These are phyloP conservation scores for Clitopilus passeckerianus DNA, from an alignment of 768 basidiomycete species.

Conservation along the genomic window DNA sequence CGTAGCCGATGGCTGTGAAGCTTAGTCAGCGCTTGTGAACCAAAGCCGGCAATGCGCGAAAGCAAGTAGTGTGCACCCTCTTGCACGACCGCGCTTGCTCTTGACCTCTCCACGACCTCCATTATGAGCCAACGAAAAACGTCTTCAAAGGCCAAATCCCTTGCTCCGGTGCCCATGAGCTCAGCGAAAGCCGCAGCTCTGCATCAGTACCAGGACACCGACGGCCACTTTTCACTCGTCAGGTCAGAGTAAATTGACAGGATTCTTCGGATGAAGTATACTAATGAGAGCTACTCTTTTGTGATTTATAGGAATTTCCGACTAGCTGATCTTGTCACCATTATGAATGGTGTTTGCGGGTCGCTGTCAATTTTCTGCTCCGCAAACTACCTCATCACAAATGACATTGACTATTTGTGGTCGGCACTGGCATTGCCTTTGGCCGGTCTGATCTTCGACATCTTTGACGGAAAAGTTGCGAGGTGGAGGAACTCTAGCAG, in stretches of 20 bases:
- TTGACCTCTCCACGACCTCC: conserved; percentile 9
- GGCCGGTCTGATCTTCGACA: conserved; percentile 96
- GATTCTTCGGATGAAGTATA: conserved; percentile 8
- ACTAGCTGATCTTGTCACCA: conserved; percentile 95
- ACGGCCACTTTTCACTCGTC: conserved; percentile 97
- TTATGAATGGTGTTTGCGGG: conserved; percentile 99
- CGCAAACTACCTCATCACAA: conserved; percentile 79
- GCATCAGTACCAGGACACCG: conserved; percentile 81
- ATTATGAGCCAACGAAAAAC: conserved; percentile 50
- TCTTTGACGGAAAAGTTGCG: conserved; percentile 96
- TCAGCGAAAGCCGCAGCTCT: conserved; percentile 40
- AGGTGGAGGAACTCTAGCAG: conserved; percentile 95
- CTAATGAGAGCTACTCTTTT: conserved; percentile 10
- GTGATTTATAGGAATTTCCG: conserved; percentile 78
- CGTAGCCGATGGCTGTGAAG: neutral
- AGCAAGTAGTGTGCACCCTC: neutral
- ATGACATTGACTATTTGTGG: conserved; percentile 78
- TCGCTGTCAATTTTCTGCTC: conserved; percentile 93
- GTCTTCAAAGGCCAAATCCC: conserved; percentile 19
- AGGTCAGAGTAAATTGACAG: conserved; percentile 44
- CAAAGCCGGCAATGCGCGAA: neutral
- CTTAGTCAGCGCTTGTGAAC: neutral
- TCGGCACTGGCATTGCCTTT: conserved; percentile 85
- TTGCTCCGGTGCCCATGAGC: conserved; percentile 9
- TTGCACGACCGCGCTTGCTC: neutral